Base-by-base conservation (phyloP, 179 eudicot species). In the Gypsophila paniculata region DNA sequence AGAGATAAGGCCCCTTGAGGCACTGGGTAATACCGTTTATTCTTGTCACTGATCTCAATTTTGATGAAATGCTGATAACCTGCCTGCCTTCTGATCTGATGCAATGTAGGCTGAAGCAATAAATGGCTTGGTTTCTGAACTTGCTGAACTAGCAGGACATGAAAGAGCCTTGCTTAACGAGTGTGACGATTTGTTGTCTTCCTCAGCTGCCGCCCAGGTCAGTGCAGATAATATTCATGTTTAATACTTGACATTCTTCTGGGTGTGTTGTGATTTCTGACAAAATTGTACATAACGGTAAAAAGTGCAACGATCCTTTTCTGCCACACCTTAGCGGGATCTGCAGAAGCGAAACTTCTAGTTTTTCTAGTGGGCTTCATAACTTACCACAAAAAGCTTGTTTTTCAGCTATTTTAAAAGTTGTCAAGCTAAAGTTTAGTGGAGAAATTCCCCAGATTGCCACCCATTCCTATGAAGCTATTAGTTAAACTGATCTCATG, bases 81-180 rank as follows among this genome's bases (percentile, higher is more conserved):
- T n/a, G n/a, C n/a, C n/a, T n/a, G n/a, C n/a, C 48, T 58, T 62
- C 60, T n/a, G n/a, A n/a, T 62, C 22, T 53, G 73, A 62, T 19
- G 70, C 44, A 61, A 61, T 78, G 65, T 80, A 94, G 97, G 89
- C 82, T 70, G 97, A 91, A 81, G 91, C 82, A 48, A 82, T 76
- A 78, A 85, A 86, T 80, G 72, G 77, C 74, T 83, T 89, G 82
- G 87, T 88, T 68, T 84, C 90, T 29, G 96, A 91, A 82, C 84
- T 91, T 68, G 90, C 97, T 78, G 89, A 83, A 69, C 62, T 86
- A 69, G 86, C 91, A 71, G 87, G 88, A 61, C 85, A 82, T 66
- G 94, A 87, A 74, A 89, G 87, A 83, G 91, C 94, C 76, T 80
- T 85, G 93, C 86, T 91, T 72, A 84, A 85, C 73, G 92, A 88